Percentiles rank a stretch among this genome's conserved stretches.
Conservation (phyloP, 169 alveolate species). For the Miamiensis avidus region DNA sequence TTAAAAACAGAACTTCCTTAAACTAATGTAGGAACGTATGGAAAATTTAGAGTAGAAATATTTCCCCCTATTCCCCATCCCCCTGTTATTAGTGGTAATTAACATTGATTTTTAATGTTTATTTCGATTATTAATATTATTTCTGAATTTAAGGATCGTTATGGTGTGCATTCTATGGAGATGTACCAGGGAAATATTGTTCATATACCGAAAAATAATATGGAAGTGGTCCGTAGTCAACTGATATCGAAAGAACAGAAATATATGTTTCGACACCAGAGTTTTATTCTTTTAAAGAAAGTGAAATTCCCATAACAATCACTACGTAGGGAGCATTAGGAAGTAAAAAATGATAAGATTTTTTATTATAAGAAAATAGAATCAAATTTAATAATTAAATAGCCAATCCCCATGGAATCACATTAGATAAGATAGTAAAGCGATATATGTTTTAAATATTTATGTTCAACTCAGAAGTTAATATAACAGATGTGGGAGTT, state of each 20-base stretch:
- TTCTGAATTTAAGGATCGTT: no score
- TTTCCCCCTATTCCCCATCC: constrained; percentile 8
- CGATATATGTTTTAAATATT: constrained; percentile 5
- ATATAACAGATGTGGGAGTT: neutral
- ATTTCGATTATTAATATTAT: no score
- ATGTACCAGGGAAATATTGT: neutral
- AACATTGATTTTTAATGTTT: no score
- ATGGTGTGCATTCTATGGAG: constrained; percentile 6
- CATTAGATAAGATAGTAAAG: neutral
- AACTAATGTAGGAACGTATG: constrained; percentile 19
- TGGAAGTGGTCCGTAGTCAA: neutral
- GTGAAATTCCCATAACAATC: constrained; percentile 26
- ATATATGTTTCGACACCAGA: neutral
- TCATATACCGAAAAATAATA: neutral
- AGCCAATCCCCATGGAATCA: no score
- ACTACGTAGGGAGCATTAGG: constrained; percentile 1
- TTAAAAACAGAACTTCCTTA: constrained; percentile 16
- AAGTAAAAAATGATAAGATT: neutral
- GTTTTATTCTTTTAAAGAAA: constrained; percentile 14
- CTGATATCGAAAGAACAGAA: neutral
- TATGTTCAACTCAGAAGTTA: neutral
- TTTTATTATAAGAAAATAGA: no score
- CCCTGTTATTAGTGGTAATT: no score
- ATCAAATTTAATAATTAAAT: no score
- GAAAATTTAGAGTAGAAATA: constrained; percentile 22